A percentile compares a stretch with the other conserved stretches of the same genome.
Evolutionary conservation across 306 rosid genomes (phyloP).

Genomic region (Glycine soja): DNA sequence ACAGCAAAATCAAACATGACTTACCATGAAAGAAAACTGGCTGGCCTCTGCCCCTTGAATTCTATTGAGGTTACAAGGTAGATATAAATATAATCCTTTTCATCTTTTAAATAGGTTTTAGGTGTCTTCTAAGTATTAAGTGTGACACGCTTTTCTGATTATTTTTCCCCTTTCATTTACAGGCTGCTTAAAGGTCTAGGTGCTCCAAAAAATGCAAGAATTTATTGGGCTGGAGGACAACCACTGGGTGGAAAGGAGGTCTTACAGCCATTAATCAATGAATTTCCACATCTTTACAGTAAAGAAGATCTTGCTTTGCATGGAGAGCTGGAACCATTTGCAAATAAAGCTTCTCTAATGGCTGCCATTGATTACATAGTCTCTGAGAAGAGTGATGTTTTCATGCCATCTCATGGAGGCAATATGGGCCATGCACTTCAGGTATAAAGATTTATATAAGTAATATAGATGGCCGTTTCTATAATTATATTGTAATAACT

Average conservation of each 20-base stretch:
- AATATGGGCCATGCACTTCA: conserved; percentile 98
- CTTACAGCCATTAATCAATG: conserved; percentile 64
- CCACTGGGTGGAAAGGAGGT: conserved; percentile 93
- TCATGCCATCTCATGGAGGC: conserved; percentile 99
- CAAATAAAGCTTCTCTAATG: conserved; percentile 81
- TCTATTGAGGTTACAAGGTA: conserved; percentile 89
- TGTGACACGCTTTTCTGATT: conserved; percentile 13
- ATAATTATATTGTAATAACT: background rate
- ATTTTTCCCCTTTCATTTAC: conserved; percentile 11
- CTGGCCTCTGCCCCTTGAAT: conserved; percentile 94
- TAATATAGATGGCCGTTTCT: background rate
- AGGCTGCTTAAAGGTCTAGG: conserved; percentile 93
- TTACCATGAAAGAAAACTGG: conserved; percentile 87
- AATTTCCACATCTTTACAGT: conserved; percentile 75
- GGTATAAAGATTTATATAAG: conserved; percentile 55
- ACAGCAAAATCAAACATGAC: conserved; percentile 87
- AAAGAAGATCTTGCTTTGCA: conserved; percentile 91
- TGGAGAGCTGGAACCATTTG: conserved; percentile 78
- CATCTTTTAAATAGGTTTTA: background rate
- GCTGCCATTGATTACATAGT: conserved; percentile 96
- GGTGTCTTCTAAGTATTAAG: conserved; percentile 17
- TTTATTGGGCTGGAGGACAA: conserved; percentile 96
- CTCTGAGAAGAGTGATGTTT: conserved; percentile 84
- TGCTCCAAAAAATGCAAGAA: conserved; percentile 73
- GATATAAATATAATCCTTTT: conserved; percentile 31